Conservation (phyloP, 441 rosid species). For the Manihot esculenta region DNA sequence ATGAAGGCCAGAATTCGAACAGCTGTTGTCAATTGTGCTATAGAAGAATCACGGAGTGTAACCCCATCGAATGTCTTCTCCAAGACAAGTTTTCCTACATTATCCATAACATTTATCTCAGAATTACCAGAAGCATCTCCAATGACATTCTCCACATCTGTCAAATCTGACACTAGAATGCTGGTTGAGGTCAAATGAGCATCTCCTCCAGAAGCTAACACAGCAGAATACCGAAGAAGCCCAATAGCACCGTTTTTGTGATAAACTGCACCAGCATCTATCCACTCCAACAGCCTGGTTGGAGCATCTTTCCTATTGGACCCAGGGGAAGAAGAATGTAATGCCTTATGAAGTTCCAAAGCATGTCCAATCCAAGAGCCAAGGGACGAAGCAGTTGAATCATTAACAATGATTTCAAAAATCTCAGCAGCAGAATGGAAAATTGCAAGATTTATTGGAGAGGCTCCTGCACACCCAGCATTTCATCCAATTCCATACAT, state of each 20-base stretch:
- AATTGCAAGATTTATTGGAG: conserved; percentile 90
- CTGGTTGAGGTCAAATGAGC: conserved; percentile 77
- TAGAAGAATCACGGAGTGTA: conserved; percentile 77
- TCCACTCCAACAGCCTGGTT: conserved; percentile 86
- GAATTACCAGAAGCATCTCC: conserved; percentile 76
- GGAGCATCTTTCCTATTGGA: conserved; percentile 95
- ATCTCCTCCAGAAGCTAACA: conserved; percentile 93
- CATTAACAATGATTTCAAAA: conserved; percentile 87
- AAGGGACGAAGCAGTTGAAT: conserved; percentile 81
- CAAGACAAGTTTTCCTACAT: conserved; percentile 75
- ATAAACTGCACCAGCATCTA: conserved; percentile 92
- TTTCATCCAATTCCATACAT: conserved; percentile 28
- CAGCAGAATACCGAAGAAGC: conserved; percentile 88
- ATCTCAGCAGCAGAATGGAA: conserved; percentile 98
- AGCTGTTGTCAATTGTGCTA: conserved; percentile 90
- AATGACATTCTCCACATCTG: conserved; percentile 65
- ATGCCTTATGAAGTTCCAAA: conserved; percentile 81
- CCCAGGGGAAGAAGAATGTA: conserved; percentile 90
- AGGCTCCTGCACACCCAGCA: conserved; percentile 64
- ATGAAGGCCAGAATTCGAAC: conserved; percentile 82
- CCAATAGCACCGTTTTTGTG: conserved; percentile 92
- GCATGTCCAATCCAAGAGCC: conserved; percentile 92
- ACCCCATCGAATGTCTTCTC: conserved; percentile 90
- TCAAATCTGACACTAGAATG: conserved; percentile 73
- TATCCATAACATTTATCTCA: conserved; percentile 83